Base-by-base conservation (phyloP, 371 early-diverging fungal genomes). In the Basidiobolus meristosporus region DNA sequence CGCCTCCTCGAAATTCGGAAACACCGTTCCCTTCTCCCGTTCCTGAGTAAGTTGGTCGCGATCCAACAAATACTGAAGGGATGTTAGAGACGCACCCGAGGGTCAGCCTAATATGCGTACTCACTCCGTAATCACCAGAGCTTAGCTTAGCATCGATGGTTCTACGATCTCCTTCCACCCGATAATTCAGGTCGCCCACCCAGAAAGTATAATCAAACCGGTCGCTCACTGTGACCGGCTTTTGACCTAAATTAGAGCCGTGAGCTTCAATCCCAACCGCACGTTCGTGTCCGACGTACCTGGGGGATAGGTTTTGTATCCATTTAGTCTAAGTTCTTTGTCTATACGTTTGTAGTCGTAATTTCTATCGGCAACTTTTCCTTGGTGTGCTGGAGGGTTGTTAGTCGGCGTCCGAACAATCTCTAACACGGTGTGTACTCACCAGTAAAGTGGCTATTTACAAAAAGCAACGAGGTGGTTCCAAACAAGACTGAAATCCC, bases 161-260 rank as follows among this genome's bases (percentile, higher is more conserved):
- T 9, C 26, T 26, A 9, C 26, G 26, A 9, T 26, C 26, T 9
- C 26, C 26, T 26, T 67, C 67, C 17, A 93, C 59, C 2, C 97
- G 71, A 55, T 96, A 93, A 47, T 96, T 96, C 44, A 96, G 56
- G 52, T 96, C 97, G 10, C 97, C 97, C 18, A 88, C 50, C 87
- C 90, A 95, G 35, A 96, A 56, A 16, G 90, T 47, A 48, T 81
- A 70, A 44, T 81, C 79, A 50, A 45, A 77, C 36, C 59, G 60
- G 6, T 70, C 63, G 6, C 38, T 29, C 7, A 50, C 45, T 26
- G 26, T 26, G 26, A 9, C 26, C 5, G 26, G 26, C 26, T 26
- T 26, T 26, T 26, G 26, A 26, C 26, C 26, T 26, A 26, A 26
- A 5, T 26, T 9, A 26, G 9, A 26, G 3, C 26, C 26, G 9